A percentile compares a stretch with the other conserved stretches of the same genome.
phyloP scores from a whole-genome alignment of 192 early-diverging fungal species.

The Spinellus fusiger region DNA sequence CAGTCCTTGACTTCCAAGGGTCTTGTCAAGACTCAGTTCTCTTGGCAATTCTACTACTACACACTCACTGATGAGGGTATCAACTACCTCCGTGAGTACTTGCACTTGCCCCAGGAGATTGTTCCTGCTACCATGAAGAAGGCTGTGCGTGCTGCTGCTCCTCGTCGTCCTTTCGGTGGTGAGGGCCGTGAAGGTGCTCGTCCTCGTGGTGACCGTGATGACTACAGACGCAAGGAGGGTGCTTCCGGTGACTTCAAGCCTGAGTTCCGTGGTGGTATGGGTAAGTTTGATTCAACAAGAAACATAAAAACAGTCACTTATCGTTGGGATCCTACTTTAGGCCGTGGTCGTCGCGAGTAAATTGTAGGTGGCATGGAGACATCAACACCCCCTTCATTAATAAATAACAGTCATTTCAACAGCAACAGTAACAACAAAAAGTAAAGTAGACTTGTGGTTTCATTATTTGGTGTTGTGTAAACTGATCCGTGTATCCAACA shows the following conservation, averaged over 20 bases:
- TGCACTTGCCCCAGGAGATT: constrained; percentile 96
- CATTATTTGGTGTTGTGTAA: too few relatives aligned
- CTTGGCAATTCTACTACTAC: constrained; percentile 99
- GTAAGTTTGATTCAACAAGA: constrained; percentile 12
- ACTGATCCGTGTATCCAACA: too few relatives aligned
- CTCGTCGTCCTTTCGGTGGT: constrained; percentile 54
- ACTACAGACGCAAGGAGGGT: constrained; percentile 87
- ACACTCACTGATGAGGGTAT: constrained; percentile 97
- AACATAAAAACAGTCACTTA: neutral
- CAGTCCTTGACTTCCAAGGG: constrained; percentile 94
- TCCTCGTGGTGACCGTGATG: constrained; percentile 75
- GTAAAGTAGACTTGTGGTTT: too few relatives aligned
- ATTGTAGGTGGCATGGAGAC: neutral
- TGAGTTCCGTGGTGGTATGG: constrained; percentile 83
- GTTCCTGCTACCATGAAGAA: constrained; percentile 97
- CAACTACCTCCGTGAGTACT: constrained; percentile 93
- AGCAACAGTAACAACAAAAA: neutral
- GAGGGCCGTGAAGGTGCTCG: constrained; percentile 52
- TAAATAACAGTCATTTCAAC: neutral
- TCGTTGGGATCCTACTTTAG: constrained; percentile 43
- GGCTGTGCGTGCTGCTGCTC: constrained; percentile 70
- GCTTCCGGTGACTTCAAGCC: constrained; percentile 92
- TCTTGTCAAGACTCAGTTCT: constrained; percentile 94
- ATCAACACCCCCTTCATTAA: neutral
- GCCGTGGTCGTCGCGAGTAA: constrained; percentile 41